These are phyloP conservation scores for Ailanthus altissimus DNA, from an alignment of 345 rosid genomes.

Conservation along the genomic window DNA sequence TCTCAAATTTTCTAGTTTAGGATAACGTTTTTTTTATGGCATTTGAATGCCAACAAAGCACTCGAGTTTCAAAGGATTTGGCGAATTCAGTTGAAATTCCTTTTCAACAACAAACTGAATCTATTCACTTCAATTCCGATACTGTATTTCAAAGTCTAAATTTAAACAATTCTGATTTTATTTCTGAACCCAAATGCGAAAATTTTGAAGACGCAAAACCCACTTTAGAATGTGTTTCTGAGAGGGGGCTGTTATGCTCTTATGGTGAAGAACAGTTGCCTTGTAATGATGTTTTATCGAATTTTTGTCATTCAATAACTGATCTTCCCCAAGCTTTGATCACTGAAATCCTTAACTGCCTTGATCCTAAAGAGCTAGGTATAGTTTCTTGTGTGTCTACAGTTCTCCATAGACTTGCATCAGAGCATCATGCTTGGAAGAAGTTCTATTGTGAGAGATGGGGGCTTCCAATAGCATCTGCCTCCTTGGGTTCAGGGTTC, in stretches of 20 bases:
- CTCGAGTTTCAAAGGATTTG: constrained; percentile 34
- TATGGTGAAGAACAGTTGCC: constrained; percentile 36
- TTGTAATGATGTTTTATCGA: constrained; percentile 36
- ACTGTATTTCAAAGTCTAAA: background rate
- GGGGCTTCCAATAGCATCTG: constrained; percentile 59
- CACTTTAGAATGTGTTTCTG: constrained; percentile 22
- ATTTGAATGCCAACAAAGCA: constrained; percentile 71
- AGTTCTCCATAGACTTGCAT: constrained; percentile 61
- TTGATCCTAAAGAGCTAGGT: constrained; percentile 87
- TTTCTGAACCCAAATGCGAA: constrained; percentile 17
- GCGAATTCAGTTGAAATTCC: constrained; percentile 27
- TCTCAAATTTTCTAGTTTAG: constrained; percentile 6
- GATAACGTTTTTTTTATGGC: constrained; percentile 59
- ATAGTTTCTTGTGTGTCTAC: constrained; percentile 83
- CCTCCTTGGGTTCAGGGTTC: constrained; percentile 29
- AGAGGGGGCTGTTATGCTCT: constrained; percentile 33
- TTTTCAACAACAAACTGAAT: constrained; percentile 20
- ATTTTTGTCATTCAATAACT: constrained; percentile 43
- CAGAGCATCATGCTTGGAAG: constrained; percentile 90
- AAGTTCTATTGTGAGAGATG: constrained; percentile 78
- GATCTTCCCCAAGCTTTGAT: constrained; percentile 86
- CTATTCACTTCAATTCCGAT: constrained; percentile 14
- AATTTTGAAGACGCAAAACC: constrained; percentile 33
- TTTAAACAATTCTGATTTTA: background rate
- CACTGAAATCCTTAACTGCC: constrained; percentile 70